Base-by-base conservation (phyloP, 805 yeast species). In the Phaffomyces opuntiae region DNA sequence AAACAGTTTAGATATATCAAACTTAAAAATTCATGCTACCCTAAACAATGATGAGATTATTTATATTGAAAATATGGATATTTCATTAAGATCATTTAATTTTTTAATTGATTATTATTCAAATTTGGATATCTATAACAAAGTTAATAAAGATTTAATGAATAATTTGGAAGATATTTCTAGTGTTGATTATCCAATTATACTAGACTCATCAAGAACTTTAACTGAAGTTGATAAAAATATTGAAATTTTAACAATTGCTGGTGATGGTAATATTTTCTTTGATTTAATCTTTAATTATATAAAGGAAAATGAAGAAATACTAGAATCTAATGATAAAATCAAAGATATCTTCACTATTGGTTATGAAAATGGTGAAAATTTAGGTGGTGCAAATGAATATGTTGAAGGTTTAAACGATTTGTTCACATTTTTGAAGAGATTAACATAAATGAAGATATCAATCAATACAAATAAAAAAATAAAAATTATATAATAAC, bases 401-500 rank as follows among this genome's bases (percentile, higher is more conserved):
- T 79, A 78, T 39, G 77, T 83, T 25, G 72, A 74, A 49, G 93
- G 93, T 54, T 74, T 81, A 50, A 85, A 84, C 56, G 87, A 83
- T 54, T 66, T 86, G 39, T 72, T 84, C 54, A 69, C 73, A 17
- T 66, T 84, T 33, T 65, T 84, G 29, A 42, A 45, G 33, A 35
- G 35, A 32, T 36, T 42, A 27, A 36, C 38, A 36, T 21, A 35
- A 17, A 31, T 16, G 27, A 19, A 21, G 24, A 21, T 21, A 21
- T 21, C 7, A 21, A 21, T 21, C 7, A 21, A 6, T 21, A 21
- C 24, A 21, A 21, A 5, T 21, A 5, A 21, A 5, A 21, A 21
- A 21, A 21, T 3, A 21, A 3, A 4, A 9, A 24, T 27, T 36
- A 27, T 5, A 29, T 29, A 13, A 27, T 29, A 7, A 8, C 14